A percentile compares a stretch with the other conserved stretches of the same genome.
Evolutionary conservation across 208 protist genomes (phyloP).

Genomic region (Trypanosomatidae sp.): DNA sequence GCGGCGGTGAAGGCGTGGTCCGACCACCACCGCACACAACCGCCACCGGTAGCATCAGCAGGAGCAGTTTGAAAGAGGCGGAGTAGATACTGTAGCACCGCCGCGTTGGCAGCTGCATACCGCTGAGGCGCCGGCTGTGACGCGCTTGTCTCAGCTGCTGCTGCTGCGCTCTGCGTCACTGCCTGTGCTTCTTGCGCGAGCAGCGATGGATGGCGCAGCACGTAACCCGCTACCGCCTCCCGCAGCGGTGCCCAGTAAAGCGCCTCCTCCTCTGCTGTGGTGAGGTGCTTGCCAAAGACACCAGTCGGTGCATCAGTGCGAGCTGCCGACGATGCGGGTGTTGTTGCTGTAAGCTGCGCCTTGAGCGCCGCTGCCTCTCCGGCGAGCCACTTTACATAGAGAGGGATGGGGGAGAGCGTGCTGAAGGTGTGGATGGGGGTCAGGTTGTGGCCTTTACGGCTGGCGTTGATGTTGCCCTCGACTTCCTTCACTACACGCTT

Average conservation of each 20-base stretch:
- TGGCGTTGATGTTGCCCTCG: slow-evolving; percentile 63
- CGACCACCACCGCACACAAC: slow-evolving; percentile 50
- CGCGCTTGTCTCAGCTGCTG: neutral
- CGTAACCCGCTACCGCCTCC: slow-evolving; percentile 36
- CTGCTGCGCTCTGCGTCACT: neutral
- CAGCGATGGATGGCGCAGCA: slow-evolving; percentile 21
- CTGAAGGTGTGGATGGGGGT: slow-evolving; percentile 63
- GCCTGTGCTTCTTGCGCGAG: slow-evolving; percentile 1
- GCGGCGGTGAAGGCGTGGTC: slow-evolving; percentile 53
- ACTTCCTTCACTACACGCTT: slow-evolving; percentile 85
- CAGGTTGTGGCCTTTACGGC: slow-evolving; percentile 28
- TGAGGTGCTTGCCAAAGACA: slow-evolving; percentile 42
- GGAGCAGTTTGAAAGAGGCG: slow-evolving; percentile 13
- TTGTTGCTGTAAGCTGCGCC: neutral
- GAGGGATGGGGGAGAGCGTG: slow-evolving; percentile 84
- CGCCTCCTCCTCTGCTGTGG: slow-evolving; percentile 15
- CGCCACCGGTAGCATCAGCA: too few relatives aligned
- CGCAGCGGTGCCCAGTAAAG: slow-evolving; percentile 36
- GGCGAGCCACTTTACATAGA: slow-evolving; percentile 72
- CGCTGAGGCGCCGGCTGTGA: too few relatives aligned
- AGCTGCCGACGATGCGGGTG: neutral
- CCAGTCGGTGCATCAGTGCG: too few relatives aligned
- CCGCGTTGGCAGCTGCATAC: slow-evolving; percentile 4
- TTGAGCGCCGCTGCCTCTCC: slow-evolving; percentile 47
- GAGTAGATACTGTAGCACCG: slow-evolving; percentile 25